Evolutionary conservation across 345 rosid genomes (phyloP).

Genomic region (Ceriops decandra): DNA sequence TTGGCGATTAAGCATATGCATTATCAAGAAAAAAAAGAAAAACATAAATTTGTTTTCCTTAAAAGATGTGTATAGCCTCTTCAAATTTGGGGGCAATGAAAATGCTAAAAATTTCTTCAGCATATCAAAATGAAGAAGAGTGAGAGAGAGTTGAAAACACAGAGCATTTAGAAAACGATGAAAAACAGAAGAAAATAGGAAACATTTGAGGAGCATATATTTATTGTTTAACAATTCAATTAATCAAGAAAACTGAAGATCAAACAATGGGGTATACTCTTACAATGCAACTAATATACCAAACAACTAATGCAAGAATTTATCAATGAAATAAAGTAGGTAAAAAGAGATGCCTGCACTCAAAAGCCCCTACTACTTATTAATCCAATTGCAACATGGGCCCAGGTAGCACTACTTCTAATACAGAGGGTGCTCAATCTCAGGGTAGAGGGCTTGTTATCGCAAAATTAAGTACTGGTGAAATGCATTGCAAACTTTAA

Average conservation of each 20-base stretch:
- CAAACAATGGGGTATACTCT: background rate
- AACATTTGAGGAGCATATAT: too few species aligned
- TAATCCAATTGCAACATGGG: background rate
- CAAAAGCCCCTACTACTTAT: background rate
- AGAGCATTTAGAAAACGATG: background rate
- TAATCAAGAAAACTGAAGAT: background rate
- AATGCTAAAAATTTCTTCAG: too few species aligned
- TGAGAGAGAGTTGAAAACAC: background rate
- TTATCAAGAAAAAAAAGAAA: slow-evolving; percentile 9
- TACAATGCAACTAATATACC: background rate
- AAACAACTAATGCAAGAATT: too few species aligned
- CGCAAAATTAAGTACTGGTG: background rate
- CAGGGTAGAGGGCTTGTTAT: too few species aligned
- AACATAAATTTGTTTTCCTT: background rate
- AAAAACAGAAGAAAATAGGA: background rate
- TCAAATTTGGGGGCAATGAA: too few species aligned
- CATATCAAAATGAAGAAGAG: background rate
- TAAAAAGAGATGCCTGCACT: too few species aligned
- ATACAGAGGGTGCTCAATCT: background rate
- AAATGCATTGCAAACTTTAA: background rate
- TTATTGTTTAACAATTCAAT: too few species aligned
- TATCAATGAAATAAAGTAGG: too few species aligned
- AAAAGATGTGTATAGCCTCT: too few species aligned
- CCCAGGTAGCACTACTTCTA: too few species aligned
- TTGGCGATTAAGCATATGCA: slow-evolving; percentile 77